These are phyloP conservation scores for Cercis canadensis DNA, from an alignment of 306 rosid genomes.

Conservation along the genomic window DNA sequence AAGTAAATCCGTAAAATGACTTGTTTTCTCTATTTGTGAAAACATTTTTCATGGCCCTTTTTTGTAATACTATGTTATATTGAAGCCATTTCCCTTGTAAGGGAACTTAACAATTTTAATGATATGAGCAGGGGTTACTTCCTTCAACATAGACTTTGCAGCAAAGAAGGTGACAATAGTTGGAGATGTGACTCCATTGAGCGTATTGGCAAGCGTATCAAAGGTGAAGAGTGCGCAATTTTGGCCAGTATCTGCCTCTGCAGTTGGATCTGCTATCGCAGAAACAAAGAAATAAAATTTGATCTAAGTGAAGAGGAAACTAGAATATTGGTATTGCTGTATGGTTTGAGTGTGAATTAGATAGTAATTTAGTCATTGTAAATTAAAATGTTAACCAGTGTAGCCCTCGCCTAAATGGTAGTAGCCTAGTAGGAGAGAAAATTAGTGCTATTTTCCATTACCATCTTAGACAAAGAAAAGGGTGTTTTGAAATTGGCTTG, in stretches of 20 bases:
- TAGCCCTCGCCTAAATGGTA: conserved; percentile 10
- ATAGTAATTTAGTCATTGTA: conserved; percentile 40
- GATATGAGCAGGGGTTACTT: conserved; percentile 71
- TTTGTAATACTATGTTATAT: neutral
- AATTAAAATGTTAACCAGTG: conserved; percentile 42
- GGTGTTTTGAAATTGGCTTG: conserved; percentile 19
- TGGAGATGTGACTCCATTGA: conserved; percentile 77
- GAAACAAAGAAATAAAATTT: conserved; percentile 44
- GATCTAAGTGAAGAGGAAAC: conserved; percentile 21
- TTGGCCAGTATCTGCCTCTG: conserved; percentile 59
- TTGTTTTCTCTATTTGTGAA: neutral
- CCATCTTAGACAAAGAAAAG: conserved; percentile 7
- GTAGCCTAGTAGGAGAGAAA: neutral
- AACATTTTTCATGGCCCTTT: conserved; percentile 1
- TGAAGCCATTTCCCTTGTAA: conserved; percentile 5
- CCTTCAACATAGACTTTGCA: conserved; percentile 83
- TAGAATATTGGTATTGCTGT: conserved; percentile 15
- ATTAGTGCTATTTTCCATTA: too few relatives aligned
- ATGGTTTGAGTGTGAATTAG: conserved; percentile 36
- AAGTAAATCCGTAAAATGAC: neutral
- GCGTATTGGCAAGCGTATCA: conserved; percentile 79
- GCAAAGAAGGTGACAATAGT: conserved; percentile 91
- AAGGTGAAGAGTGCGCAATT: conserved; percentile 93
- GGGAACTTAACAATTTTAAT: conserved; percentile 6
- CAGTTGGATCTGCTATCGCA: conserved; percentile 32